Conservation (phyloP, 129 eudicot species). For the Helianthus annuus region HanXRQr2.0-SUNRISE NC_035437.2:123684414-123684913, state of each 20-base stretch:
- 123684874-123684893: constrained; percentile 50
- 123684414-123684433: constrained; percentile 2
- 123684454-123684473: not conserved
- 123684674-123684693: constrained; percentile 59
- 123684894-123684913: constrained; percentile 35
- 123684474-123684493: not conserved
- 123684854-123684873: constrained; percentile 56
- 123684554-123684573: constrained; percentile 46
- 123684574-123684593: constrained; percentile 49
- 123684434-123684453: no score
- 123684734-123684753: constrained; percentile 47
- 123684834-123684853: constrained; percentile 1
- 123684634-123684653: constrained; percentile 48
- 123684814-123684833: constrained; percentile 39
- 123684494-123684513: constrained; percentile 49
- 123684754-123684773: constrained; percentile 51
- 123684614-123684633: constrained; percentile 63
- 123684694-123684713: constrained; percentile 49
- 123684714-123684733: constrained; percentile 47
- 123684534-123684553: constrained; percentile 65
- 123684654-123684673: constrained; percentile 71
- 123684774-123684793: constrained; percentile 25
- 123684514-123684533: constrained; percentile 76
- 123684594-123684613: constrained; percentile 54
- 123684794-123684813: constrained; percentile 37